Evolutionary conservation across 1,284 basidiomycete genomes (phyloP).

Genomic region (Rhodotorula sp.): DNA sequence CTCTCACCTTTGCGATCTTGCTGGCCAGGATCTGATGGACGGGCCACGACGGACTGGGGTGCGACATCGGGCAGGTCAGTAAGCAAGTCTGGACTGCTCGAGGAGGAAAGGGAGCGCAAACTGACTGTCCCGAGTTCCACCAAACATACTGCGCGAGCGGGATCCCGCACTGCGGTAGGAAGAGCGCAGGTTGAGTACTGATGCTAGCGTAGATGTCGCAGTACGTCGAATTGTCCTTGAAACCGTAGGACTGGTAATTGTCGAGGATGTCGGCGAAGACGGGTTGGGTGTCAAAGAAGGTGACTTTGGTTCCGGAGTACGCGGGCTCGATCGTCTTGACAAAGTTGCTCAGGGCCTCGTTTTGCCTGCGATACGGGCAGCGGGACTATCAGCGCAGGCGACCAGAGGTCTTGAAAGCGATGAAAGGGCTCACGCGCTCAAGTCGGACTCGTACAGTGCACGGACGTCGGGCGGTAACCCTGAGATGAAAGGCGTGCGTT

Average conservation of each 20-base stretch:
- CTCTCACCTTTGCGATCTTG: background rate
- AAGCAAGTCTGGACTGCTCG: background rate
- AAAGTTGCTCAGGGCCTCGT: slow-evolving; percentile 1
- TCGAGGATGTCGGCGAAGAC: slow-evolving; percentile 24
- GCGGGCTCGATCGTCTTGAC: background rate
- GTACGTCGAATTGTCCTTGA: slow-evolving; percentile 8
- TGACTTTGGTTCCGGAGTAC: background rate
- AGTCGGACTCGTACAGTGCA: background rate
- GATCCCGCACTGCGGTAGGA: background rate
- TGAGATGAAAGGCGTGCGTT: background rate
- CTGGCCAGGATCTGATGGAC: slow-evolving; percentile 19
- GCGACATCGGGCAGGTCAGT: background rate
- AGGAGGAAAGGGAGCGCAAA: background rate
- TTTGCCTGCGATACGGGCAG: slow-evolving; percentile 3
- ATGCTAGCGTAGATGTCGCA: slow-evolving; percentile 11
- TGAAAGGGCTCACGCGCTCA: slow-evolving; percentile 4
- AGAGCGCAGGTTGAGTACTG: background rate
- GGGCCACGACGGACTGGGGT: slow-evolving; percentile 17
- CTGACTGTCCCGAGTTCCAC: slow-evolving; percentile 24
- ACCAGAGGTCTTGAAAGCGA: background rate
- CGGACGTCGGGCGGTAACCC: background rate
- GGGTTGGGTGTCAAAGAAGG: slow-evolving; percentile 21
- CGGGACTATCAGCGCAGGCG: background rate
- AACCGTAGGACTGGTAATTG: slow-evolving; percentile 13
- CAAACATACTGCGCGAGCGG: slow-evolving; percentile 20